These are phyloP conservation scores for Ogataea wickerhamii DNA, from an alignment of 805 yeast genomes.

Conservation along the genomic window DNA sequence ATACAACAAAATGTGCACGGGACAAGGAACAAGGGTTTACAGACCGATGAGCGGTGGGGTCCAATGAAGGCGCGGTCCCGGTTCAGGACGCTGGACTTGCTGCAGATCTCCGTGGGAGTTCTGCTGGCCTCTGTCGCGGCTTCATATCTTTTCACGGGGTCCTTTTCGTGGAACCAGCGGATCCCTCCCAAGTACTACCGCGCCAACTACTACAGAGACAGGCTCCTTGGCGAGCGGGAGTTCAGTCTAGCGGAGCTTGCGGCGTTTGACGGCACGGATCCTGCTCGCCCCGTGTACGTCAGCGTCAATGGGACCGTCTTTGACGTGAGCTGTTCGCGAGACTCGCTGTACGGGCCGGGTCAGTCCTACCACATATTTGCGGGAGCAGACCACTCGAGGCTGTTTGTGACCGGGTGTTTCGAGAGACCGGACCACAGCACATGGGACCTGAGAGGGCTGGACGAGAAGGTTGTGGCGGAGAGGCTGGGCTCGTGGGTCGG, in stretches of 20 bases:
- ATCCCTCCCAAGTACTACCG: slow-evolving; percentile 24
- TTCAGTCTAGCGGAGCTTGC: slow-evolving; percentile 47
- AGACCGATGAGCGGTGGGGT: not conserved
- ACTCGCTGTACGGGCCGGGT: slow-evolving; percentile 51
- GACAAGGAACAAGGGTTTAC: too few relatives aligned
- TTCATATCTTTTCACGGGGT: slow-evolving; percentile 57
- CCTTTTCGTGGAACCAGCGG: slow-evolving; percentile 53
- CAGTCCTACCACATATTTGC: slow-evolving; percentile 49
- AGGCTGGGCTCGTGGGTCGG: slow-evolving; percentile 51
- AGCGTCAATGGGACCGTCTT: slow-evolving; percentile 59
- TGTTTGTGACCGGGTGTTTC: slow-evolving; percentile 70
- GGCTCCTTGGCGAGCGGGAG: slow-evolving; percentile 15
- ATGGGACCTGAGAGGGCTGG: slow-evolving; percentile 62
- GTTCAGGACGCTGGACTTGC: slow-evolving; percentile 2
- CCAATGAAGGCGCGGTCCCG: slow-evolving; percentile 2
- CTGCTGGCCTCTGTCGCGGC: slow-evolving; percentile 43
- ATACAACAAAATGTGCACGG: too few relatives aligned
- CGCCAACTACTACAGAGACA: slow-evolving; percentile 3
- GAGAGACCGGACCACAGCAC: slow-evolving; percentile 51
- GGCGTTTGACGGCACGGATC: slow-evolving; percentile 48
- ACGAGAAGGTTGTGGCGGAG: slow-evolving; percentile 30
- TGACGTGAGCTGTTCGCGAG: slow-evolving; percentile 53
- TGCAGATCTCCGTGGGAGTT: slow-evolving; percentile 44
- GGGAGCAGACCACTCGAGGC: slow-evolving; percentile 67
- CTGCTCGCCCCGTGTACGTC: slow-evolving; percentile 49